Evolutionary conservation across 2,329 filamentous ascomycete genomes (phyloP).

Genomic region (Plectosphaerella plurivora): DNA sequence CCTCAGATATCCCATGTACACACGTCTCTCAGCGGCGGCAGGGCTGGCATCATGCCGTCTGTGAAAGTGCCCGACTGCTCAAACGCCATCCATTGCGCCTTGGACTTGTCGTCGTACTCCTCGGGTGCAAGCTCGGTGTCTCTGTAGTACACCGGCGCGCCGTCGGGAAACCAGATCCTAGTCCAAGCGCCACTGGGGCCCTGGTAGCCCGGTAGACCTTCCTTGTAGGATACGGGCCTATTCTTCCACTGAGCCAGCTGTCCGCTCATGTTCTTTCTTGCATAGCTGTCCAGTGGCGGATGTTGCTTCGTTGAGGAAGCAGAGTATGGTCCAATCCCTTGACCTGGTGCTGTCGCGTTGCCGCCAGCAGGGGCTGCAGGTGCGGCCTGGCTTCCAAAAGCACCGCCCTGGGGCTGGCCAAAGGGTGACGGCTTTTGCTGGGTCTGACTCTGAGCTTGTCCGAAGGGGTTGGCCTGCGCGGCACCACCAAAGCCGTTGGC

Average conservation of each 20-base stretch:
- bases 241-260: slow-evolving; percentile 58
- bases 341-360: slow-evolving; percentile 7
- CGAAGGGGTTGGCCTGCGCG: slow-evolving; percentile 24
- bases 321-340: slow-evolving; percentile 33
- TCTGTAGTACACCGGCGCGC: slow-evolving; percentile 58
- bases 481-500: slow-evolving; percentile 2
- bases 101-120: slow-evolving; percentile 54
- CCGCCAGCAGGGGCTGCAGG: slow-evolving; percentile 8
- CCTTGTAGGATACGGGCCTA: slow-evolving; percentile 56
- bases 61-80: slow-evolving; percentile 63
- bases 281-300: slow-evolving; percentile 39
- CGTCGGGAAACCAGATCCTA: slow-evolving; percentile 70
- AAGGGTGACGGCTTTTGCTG: slow-evolving; percentile 17
- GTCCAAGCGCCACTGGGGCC: slow-evolving; percentile 52
- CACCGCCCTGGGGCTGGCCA: slow-evolving; percentile 14
- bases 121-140: slow-evolving; percentile 58
- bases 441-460: slow-evolving; percentile 10
- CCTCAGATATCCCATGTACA: slow-evolving; percentile 66
- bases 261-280: slow-evolving; percentile 34
- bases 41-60: slow-evolving; percentile 66
- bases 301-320: slow-evolving; percentile 39
- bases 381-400: background rate
- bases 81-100: slow-evolving; percentile 61
- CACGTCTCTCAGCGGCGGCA: slow-evolving; percentile 76
- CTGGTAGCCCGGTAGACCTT: slow-evolving; percentile 40